Base-by-base conservation (phyloP, 352 stramenopile species). In the Globisporangium nodosum region DNA sequence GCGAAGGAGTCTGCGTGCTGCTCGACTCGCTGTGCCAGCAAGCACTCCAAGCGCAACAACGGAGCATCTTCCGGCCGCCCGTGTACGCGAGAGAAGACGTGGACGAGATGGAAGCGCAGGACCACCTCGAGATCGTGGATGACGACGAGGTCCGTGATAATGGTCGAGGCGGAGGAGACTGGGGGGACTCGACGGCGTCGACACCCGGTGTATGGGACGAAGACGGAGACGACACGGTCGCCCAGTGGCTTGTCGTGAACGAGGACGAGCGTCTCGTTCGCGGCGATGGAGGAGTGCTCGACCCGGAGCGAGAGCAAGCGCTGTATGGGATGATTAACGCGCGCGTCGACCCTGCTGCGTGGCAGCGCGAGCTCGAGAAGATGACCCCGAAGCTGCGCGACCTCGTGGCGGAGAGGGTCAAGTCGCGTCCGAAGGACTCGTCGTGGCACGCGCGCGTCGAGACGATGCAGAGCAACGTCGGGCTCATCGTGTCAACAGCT, bases 1-100 rank as follows among this genome's bases (percentile, higher is more conserved):
- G 81, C 12, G 52, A 78, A 18, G 69, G 81, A n/a, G 78, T 86
- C 0, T 87, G 78, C 53, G 45, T 77, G 0, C 60, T 91, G 18
- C 58, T 93, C 3, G 68, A 82, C 46, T 61, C 61, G 8, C 52
- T 90, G 18, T 76, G 73, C 58, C 56, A 70, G 33, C 64, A 68
- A 52, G 79, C 68, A 13, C 39, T 90, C 15, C 60, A 58, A 49
- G 40, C 45, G 13, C 35, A 46, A 27, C 5, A 63, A 57, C 31
- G 39, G 30, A 7, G 56, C 20, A 65, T 52, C 53, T 68, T 52
- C 49, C 48, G 51, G 16, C 50, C 45, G 3, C 58, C 70, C 11
- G 47, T 42, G 31, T 87, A 90, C 54, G 60, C 71, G 8, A 64
- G 43, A 9, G 76, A 92, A 15, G 52, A 43, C 0, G 50, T 81